Evolutionary conservation across 352 stramenopile species (phyloP), one percentile per base, ranked within the genome.

Genomic region (Hyaloperonospora arabidopsidis): DNA sequence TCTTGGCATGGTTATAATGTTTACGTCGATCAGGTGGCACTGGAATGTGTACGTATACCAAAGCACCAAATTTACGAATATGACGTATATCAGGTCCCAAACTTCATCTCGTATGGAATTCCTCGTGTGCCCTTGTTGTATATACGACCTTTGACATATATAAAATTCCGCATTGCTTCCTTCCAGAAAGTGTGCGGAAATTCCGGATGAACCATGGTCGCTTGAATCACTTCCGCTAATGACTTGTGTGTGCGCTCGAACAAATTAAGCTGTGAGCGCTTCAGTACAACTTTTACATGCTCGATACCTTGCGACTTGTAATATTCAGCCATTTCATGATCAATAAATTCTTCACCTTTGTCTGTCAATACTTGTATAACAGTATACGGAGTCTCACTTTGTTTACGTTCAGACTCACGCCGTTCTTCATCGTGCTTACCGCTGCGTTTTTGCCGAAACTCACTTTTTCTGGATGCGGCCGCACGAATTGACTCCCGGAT

Each of bases 201-300:
- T 5, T 23, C 52, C 15, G 52, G 13, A 2, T 48, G 2, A 8
- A 5, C 1, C 45, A 59, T 59, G 1, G 25, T 48, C 10, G 44
- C 34, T 15, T 40, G 51, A 5, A 21, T 52, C 52, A 52, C 45
- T 0, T 40, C 32, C 7, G 49, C 52, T 6, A 53, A 28, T 15
- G 45, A 53, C 23, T 53, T 36, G 19, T 53, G 52, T 19, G 45
- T 49, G 8, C 52, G 21, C 28, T 59, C 23, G 14, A 43, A 59
- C n/a, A 53, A 14, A 35, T 59, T 59, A 1, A 59, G 22, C 34
- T 59, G 52, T n/a, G 45, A 59, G 13, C 52, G 29, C 25, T 53
- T 59, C 3, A 45, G 45, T 22, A 43, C 52, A 22, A 59, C 52
- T 1, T 14, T 10, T 5, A 59, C 35, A 21, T 59, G 45, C 8